Evolutionary conservation across 306 rosid species (phyloP).

Genomic region (Lithocarpus polystachyus): DNA sequence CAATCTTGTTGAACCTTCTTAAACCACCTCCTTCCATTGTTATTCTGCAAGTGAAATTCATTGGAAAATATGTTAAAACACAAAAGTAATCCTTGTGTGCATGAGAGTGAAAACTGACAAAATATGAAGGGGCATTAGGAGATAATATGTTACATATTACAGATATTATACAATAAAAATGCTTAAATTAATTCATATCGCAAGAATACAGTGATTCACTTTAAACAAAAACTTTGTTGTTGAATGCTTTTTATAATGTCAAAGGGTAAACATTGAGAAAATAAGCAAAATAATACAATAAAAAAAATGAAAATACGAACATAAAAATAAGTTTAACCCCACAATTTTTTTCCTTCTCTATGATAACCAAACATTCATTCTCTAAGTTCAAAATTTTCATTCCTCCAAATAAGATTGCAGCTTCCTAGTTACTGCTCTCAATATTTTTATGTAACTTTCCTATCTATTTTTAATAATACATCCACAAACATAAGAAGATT

Average conservation of each 20-base stretch:
- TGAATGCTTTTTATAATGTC: background rate
- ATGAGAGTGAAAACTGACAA: constrained; percentile 7
- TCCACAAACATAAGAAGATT: background rate
- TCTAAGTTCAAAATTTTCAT: background rate
- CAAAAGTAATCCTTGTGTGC: constrained; percentile 15
- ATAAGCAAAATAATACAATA: background rate
- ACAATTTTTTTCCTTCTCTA: background rate
- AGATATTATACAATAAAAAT: background rate
- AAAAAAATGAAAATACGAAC: background rate
- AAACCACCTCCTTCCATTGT: constrained; percentile 73
- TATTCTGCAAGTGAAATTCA: constrained; percentile 46
- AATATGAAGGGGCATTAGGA: background rate
- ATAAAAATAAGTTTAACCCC: background rate
- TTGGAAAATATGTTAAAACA: constrained; percentile 4
- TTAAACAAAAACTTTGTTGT: background rate
- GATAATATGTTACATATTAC: background rate
- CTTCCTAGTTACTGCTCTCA: background rate
- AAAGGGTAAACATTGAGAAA: background rate
- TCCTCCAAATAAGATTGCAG: background rate
- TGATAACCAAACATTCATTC: background rate
- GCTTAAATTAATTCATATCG: background rate
- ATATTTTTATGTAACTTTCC: background rate
- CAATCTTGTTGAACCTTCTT: constrained; percentile 99
- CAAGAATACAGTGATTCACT: background rate
- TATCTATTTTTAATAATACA: background rate